A percentile compares a stretch with the other conserved stretches of the same genome.
Conservation (phyloP, 176 grass and related monocot genomes). For the Metroxylon sagu region DNA sequence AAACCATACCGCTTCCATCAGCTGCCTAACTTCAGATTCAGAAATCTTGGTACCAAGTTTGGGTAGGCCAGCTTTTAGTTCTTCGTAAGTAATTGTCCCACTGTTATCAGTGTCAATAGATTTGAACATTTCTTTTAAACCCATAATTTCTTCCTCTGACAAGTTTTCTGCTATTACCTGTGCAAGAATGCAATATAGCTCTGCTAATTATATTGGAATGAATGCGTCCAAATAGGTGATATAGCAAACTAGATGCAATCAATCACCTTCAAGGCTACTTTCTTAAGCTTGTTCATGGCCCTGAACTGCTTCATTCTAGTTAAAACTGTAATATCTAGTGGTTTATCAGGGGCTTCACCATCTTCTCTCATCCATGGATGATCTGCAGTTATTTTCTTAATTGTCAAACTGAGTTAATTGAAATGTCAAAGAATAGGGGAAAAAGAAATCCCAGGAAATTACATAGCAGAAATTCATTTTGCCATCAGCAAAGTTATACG, state of each 20-base stretch:
- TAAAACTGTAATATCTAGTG: slow-evolving; percentile 16
- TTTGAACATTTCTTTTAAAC: slow-evolving; percentile 23
- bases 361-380: slow-evolving; percentile 23
- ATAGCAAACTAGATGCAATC: background rate
- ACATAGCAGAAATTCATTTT: background rate
- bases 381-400: background rate
- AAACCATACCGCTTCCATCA: slow-evolving; percentile 8
- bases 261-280: slow-evolving; percentile 22
- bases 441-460: background rate
- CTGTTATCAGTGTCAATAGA: slow-evolving; percentile 20
- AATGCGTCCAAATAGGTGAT: background rate
- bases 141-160: slow-evolving; percentile 22
- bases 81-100: slow-evolving; percentile 11
- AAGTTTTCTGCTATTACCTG: slow-evolving; percentile 18
- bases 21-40: slow-evolving; percentile 15
- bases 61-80: slow-evolving; percentile 13
- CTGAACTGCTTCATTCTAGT: slow-evolving; percentile 23
- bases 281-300: slow-evolving; percentile 23
- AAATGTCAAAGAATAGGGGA: background rate
- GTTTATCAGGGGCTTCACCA: slow-evolving; percentile 17
- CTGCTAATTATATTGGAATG: background rate
- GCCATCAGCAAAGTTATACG: no score
- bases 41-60: slow-evolving; percentile 14
- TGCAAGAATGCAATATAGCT: background rate
- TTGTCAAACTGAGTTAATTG: background rate